These are phyloP conservation scores for Rhodosporidiobolus odoratus DNA, from an alignment of 768 basidiomycete genomes.

Conservation along the genomic window DNA sequence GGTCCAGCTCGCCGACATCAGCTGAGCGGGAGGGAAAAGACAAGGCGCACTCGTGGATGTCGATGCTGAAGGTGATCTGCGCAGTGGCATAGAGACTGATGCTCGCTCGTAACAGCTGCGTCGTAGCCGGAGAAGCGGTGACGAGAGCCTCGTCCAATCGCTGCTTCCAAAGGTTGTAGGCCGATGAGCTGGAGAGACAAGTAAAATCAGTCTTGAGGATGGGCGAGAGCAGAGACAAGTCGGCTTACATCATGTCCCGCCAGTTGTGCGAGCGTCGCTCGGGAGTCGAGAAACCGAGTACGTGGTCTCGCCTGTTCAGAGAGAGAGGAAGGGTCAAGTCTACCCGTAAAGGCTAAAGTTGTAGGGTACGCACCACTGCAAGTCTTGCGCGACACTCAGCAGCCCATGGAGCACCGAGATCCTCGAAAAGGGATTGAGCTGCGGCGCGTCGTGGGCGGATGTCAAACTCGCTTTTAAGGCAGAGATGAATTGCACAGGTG, in stretches of 20 bases:
- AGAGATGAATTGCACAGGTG: constrained; percentile 39
- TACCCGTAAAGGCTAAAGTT: no score
- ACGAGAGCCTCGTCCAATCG: constrained; percentile 38
- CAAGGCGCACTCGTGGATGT: constrained; percentile 37
- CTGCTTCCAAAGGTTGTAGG: constrained; percentile 41
- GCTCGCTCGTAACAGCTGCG: constrained; percentile 39
- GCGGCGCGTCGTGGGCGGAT: constrained; percentile 29
- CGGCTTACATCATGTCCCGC: constrained; percentile 38
- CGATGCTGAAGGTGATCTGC: constrained; percentile 40
- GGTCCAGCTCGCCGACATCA: background rate
- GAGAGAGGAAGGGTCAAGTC: background rate
- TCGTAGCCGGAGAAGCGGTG: constrained; percentile 29
- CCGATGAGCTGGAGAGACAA: constrained; percentile 17
- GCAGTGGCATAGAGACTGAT: constrained; percentile 40
- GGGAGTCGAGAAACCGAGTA: constrained; percentile 38
- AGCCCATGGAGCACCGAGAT: constrained; percentile 39
- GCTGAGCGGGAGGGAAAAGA: no score
- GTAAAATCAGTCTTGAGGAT: background rate
- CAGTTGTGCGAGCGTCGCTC: constrained; percentile 38
- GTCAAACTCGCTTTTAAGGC: constrained; percentile 41
- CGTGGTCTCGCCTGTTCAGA: constrained; percentile 34
- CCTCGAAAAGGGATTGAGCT: constrained; percentile 38
- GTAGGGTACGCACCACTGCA: constrained; percentile 35
- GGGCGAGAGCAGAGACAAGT: background rate
- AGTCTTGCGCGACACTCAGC: constrained; percentile 39